Evolutionary conservation across 2,329 filamentous ascomycete genomes (phyloP).

Genomic region (Xylaria arbuscula): DNA sequence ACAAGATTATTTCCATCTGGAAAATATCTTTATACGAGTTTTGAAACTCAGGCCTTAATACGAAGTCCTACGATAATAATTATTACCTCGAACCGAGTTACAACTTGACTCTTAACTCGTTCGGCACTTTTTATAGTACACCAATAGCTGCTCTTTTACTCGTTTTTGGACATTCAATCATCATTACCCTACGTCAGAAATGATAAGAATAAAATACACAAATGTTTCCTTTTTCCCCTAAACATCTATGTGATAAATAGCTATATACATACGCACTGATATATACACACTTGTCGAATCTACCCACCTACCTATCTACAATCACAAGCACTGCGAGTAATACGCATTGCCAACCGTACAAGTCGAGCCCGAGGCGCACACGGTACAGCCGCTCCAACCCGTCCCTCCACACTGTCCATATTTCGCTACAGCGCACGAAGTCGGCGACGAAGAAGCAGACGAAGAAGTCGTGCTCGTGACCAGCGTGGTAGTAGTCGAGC

Average conservation of each 20-base stretch:
- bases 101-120: too few relatives aligned
- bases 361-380: slow-evolving; percentile 47
- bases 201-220: too few relatives aligned
- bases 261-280: not conserved
- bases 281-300: not conserved
- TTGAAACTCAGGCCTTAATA: too few relatives aligned
- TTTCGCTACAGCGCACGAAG: slow-evolving; percentile 32
- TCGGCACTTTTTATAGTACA: too few relatives aligned
- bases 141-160: too few relatives aligned
- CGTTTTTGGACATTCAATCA: too few relatives aligned
- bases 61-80: too few relatives aligned
- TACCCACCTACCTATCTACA: not conserved
- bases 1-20: too few relatives aligned
- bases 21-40: too few relatives aligned
- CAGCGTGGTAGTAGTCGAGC: slow-evolving; percentile 4
- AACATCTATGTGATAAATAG: not conserved
- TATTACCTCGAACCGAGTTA: too few relatives aligned
- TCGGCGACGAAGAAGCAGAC: slow-evolving; percentile 20
- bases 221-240: not conserved
- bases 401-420: slow-evolving; percentile 50
- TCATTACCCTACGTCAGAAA: too few relatives aligned
- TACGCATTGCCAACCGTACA: slow-evolving; percentile 47
- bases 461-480: slow-evolving; percentile 17
- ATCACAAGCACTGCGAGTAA: slow-evolving; percentile 47
- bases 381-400: slow-evolving; percentile 46